phyloP scores from a whole-genome alignment of 2,329 filamentous ascomycete genomes.

The Cordyceps militaris region DNA sequence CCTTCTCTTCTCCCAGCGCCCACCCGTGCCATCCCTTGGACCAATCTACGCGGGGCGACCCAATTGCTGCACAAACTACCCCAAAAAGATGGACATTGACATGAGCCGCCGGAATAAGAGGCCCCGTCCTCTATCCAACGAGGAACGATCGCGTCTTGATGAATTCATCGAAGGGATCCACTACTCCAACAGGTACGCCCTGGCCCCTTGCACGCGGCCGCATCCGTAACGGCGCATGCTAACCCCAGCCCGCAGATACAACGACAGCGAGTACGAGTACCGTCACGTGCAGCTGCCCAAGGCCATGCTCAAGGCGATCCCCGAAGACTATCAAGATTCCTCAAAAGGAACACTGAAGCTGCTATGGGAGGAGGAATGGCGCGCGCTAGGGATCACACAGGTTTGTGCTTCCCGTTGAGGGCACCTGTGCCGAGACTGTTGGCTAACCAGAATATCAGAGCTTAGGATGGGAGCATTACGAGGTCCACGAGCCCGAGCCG shows the following conservation, averaged over 20 bases:
- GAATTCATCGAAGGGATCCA: slow-evolving; percentile 92
- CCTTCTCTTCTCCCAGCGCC: neutral
- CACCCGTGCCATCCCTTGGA: neutral
- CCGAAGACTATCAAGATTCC: slow-evolving; percentile 86
- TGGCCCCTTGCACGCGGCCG: neutral
- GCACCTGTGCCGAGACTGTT: neutral
- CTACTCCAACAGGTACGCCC: slow-evolving; percentile 79
- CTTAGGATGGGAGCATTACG: slow-evolving; percentile 98
- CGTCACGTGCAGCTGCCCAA: slow-evolving; percentile 96
- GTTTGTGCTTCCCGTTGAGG: slow-evolving; percentile 39
- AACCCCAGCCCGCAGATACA: slow-evolving; percentile 58
- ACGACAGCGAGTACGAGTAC: slow-evolving; percentile 89
- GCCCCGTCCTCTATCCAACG: slow-evolving; percentile 71
- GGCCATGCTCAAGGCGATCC: slow-evolving; percentile 95
- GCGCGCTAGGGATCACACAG: slow-evolving; percentile 93
- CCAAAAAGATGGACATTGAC: slow-evolving; percentile 55
- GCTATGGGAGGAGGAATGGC: slow-evolving; percentile 98
- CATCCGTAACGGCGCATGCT: neutral
- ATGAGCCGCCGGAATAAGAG: slow-evolving; percentile 77
- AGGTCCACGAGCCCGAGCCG: slow-evolving; percentile 96
- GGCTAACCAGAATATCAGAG: slow-evolving; percentile 50
- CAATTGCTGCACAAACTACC: neutral
- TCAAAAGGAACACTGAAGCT: slow-evolving; percentile 89
- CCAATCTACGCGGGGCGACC: neutral
- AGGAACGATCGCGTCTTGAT: slow-evolving; percentile 75